Base-by-base conservation (phyloP, 768 basidiomycete genomes). In the Podaxis carcinomalis region DNA sequence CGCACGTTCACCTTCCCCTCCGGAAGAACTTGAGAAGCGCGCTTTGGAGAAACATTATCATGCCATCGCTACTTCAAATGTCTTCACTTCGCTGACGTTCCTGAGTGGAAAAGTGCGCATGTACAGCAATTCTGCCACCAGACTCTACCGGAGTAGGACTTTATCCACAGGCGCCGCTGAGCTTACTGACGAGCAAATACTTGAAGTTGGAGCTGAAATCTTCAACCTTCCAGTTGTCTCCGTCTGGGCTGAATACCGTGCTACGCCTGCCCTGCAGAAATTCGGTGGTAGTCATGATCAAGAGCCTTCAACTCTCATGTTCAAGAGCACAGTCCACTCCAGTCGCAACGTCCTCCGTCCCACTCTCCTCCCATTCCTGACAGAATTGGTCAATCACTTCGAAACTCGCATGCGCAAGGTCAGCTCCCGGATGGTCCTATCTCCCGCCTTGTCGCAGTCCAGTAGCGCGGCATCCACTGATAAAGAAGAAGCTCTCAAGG, bases 311-410 rank as follows among this genome's bases (percentile, higher is more conserved):
- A 78, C 81, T 2, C 76, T 96, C 28, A 78, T 92, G 63, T 89
- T 97, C 78, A 94, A 93, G 70, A 83, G 84, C 67, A 90, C 91
- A n/a, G 83, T 98, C 21, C 92, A 95, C 68, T 88, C 90, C 0
- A 97, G 94, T 68, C 83, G 87, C 62, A 98, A 98, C 69, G 87
- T 83, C 1, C 77, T 98, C 25, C 76, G 87, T 49, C 95, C 96
- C 0, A 87, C 84, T 4, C 75, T 98, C 9, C 77, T 98, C 7
- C 92, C 91, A 3, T 98, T 98, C 75, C 72, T 97, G 39, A 85
- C 89, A 0, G 89, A 92, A 59, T 74, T 95, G 27, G 81, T 89
- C 55, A 78, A 81, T 25, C 83, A 83, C 46, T 75, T 95, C 35
- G 92, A 96, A 70, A 69, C 71, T 44, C 87, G 90, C 1, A 79